phyloP scores from a whole-genome alignment of 1,284 basidiomycete genomes.

The Garcileccinum viscosum region DNA sequence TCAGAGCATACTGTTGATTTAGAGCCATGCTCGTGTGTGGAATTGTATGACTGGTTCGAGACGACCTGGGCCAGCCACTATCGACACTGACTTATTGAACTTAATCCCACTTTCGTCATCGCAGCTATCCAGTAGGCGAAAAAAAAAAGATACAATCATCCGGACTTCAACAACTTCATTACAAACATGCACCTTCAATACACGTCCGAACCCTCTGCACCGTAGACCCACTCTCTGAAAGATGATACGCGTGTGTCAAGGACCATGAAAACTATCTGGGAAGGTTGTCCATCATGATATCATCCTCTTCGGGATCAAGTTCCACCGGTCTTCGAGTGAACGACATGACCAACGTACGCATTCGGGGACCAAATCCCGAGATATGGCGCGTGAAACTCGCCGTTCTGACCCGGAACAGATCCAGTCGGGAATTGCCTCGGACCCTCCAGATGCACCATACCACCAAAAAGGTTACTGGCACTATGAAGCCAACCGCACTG shows the following conservation, averaged over 20 bases:
- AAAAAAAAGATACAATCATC: too few relatives aligned
- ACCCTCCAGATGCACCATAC: constrained; percentile 32
- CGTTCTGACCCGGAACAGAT: background rate
- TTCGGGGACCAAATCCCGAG: background rate
- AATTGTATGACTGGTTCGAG: too few relatives aligned
- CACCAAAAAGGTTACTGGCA: constrained; percentile 16
- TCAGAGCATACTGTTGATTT: too few relatives aligned
- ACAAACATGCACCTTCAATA: background rate
- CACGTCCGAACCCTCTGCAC: background rate
- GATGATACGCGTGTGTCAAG: background rate
- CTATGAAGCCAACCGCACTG: constrained; percentile 14
- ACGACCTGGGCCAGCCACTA: too few relatives aligned
- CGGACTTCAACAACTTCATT: background rate
- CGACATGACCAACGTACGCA: background rate
- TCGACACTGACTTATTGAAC: too few relatives aligned
- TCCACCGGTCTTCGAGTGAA: background rate
- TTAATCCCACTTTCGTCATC: too few relatives aligned
- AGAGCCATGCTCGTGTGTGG: too few relatives aligned
- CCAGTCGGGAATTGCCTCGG: background rate
- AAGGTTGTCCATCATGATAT: background rate
- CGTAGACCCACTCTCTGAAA: background rate
- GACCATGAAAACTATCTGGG: background rate
- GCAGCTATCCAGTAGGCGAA: background rate
- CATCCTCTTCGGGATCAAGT: background rate
- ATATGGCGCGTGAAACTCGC: background rate